Conservation (phyloP, 2,329 filamentous ascomycete genomes). For the Phyllosticta citrichinensis region DNA sequence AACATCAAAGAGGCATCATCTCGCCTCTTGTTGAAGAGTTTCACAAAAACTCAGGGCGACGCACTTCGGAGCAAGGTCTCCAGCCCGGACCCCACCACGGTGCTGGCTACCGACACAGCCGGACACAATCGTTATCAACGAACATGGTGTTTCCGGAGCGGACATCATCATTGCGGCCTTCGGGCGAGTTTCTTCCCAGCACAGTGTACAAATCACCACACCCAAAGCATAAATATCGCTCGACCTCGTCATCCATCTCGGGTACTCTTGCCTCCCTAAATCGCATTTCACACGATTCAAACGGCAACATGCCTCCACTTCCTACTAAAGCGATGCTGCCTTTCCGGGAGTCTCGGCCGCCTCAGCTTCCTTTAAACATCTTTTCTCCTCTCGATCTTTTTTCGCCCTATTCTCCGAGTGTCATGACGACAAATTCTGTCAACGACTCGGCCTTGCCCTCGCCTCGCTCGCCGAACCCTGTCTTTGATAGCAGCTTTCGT, state of each 20-base stretch:
- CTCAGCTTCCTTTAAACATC: slow-evolving; percentile 12
- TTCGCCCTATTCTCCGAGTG: slow-evolving; percentile 16
- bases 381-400: slow-evolving; percentile 24
- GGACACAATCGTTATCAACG: neutral
- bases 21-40: neutral
- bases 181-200: slow-evolving; percentile 3
- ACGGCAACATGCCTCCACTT: neutral
- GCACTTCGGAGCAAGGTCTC: neutral
- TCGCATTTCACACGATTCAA: slow-evolving; percentile 8
- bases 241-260: slow-evolving; percentile 16
- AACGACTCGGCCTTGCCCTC: slow-evolving; percentile 20
- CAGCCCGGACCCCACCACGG: neutral
- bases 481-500: slow-evolving; percentile 17
- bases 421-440: slow-evolving; percentile 2
- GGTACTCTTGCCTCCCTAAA: slow-evolving; percentile 21
- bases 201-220: slow-evolving; percentile 13
- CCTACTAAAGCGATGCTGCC: neutral
- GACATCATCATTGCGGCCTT: neutral
- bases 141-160: neutral
- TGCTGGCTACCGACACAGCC: neutral
- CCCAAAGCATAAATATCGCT: slow-evolving; percentile 12
- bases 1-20: slow-evolving; percentile 15
- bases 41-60: neutral
- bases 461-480: slow-evolving; percentile 25
- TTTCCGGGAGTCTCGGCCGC: neutral